Evolutionary conservation across 768 basidiomycete species (phyloP).

Genomic region (Megacollybia marginata): DNA sequence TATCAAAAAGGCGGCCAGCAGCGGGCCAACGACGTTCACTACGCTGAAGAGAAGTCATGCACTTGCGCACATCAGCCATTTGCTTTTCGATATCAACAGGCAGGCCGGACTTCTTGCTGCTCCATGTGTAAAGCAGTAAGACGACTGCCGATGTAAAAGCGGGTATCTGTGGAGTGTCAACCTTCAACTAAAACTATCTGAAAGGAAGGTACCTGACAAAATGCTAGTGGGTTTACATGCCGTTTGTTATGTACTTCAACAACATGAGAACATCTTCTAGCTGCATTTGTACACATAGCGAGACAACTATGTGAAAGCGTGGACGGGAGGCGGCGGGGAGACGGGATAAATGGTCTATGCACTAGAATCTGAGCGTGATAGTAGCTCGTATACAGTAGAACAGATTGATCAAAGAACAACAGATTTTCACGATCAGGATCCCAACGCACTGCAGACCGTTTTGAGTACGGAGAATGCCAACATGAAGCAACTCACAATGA

Average conservation of each 20-base stretch:
- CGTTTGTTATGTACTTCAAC: background rate
- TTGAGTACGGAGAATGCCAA: background rate
- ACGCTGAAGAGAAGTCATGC: constrained; percentile 22
- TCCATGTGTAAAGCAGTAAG: constrained; percentile 61
- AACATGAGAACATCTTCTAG: constrained; percentile 45
- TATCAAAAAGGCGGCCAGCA: too few relatives aligned
- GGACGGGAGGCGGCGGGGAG: constrained; percentile 37
- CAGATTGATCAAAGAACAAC: constrained; percentile 50
- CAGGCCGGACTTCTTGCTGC: constrained; percentile 38
- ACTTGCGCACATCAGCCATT: constrained; percentile 53
- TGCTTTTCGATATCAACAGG: constrained; percentile 41
- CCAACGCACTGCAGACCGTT: constrained; percentile 31
- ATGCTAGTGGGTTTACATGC: constrained; percentile 18
- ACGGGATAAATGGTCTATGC: constrained; percentile 76
- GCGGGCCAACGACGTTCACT: too few relatives aligned
- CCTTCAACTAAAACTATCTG: constrained; percentile 2
- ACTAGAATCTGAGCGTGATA: constrained; percentile 60
- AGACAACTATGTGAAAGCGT: constrained; percentile 45
- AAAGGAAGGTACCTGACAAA: background rate
- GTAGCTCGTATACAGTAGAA: constrained; percentile 38
- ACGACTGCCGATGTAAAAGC: constrained; percentile 39
- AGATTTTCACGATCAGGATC: constrained; percentile 28
- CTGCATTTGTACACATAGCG: constrained; percentile 80
- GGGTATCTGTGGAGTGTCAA: constrained; percentile 17
- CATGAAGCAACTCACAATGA: constrained; percentile 40